Conservation (phyloP, 495 filamentous ascomycete species). For the Talaromyces proteolyticus region DNA sequence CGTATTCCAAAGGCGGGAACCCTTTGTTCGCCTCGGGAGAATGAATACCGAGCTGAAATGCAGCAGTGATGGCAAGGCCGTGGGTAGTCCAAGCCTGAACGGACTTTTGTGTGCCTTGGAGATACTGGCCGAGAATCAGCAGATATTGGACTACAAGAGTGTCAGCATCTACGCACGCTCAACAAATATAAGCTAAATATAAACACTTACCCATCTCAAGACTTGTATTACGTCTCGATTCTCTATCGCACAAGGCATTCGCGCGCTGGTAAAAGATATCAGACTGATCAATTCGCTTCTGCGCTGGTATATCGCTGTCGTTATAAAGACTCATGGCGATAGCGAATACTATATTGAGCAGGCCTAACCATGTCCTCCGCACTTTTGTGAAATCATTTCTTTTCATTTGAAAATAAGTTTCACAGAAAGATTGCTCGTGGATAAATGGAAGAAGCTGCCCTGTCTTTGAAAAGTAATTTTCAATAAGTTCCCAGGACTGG, state of each 20-base stretch:
- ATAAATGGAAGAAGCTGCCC: constrained; percentile 36
- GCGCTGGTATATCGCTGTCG: constrained; percentile 9
- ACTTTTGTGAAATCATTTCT: constrained; percentile 24
- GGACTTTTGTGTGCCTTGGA: constrained; percentile 38
- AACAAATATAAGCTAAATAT: neutral
- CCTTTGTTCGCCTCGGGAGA: constrained; percentile 23
- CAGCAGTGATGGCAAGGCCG: constrained; percentile 33
- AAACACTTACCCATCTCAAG: constrained; percentile 26
- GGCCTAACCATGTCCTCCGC: constrained; percentile 52
- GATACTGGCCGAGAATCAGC: constrained; percentile 33
- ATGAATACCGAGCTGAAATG: constrained; percentile 35
- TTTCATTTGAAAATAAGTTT: constrained; percentile 27
- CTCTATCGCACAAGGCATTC: constrained; percentile 18
- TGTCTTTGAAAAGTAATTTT: constrained; percentile 31
- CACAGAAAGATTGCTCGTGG: constrained; percentile 24
- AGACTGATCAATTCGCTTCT: constrained; percentile 15
- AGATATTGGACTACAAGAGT: constrained; percentile 25
- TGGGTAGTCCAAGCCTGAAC: constrained; percentile 38
- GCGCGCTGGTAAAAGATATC: constrained; percentile 34
- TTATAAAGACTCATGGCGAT: constrained; percentile 59
- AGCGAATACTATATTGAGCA: constrained; percentile 71
- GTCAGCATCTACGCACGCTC: neutral
- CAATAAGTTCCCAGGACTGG: constrained; percentile 18
- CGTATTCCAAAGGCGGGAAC: constrained; percentile 28
- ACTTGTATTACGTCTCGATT: constrained; percentile 25